Evolutionary conservation across 2,329 filamentous ascomycete species (phyloP).

Genomic region (Apiospora aurea): DNA sequence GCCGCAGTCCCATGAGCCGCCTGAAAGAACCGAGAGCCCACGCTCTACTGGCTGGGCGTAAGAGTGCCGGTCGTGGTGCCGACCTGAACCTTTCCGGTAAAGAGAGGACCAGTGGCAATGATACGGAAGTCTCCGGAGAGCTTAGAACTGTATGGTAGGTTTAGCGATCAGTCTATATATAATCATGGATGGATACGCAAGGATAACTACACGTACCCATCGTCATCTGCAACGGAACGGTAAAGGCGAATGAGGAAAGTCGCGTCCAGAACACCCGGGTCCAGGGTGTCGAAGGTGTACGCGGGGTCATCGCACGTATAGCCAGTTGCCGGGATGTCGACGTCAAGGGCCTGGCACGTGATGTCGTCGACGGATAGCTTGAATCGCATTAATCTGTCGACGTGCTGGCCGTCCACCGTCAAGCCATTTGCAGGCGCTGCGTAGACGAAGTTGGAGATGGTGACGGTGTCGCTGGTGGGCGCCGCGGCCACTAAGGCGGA

Average conservation of each 20-base stretch:
- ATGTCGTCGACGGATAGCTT: background rate
- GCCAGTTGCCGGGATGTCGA: background rate
- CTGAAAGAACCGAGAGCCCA: too few relatives aligned
- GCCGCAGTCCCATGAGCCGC: too few relatives aligned
- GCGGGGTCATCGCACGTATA: constrained; percentile 4
- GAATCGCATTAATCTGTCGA: background rate
- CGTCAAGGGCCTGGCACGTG: background rate
- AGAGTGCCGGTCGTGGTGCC: background rate
- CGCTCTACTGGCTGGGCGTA: background rate
- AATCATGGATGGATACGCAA: too few relatives aligned
- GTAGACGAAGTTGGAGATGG: constrained; percentile 6
- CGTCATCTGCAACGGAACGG: background rate
- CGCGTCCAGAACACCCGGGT: background rate
- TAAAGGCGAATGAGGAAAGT: background rate
- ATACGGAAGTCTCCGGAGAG: constrained; percentile 4
- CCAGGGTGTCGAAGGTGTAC: constrained; percentile 10
- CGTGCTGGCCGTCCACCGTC: background rate
- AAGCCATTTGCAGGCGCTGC: background rate
- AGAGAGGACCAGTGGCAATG: background rate
- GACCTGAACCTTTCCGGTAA: background rate
- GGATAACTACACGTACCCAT: background rate
- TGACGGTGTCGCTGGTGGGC: background rate
- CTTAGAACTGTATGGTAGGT: background rate
- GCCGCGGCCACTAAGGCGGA: background rate
- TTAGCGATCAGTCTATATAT: too few relatives aligned